Evolutionary conservation across 106 monocot species (phyloP), one percentile per base, ranked within the genome.

Genomic region (Acorus gramineus): DNA sequence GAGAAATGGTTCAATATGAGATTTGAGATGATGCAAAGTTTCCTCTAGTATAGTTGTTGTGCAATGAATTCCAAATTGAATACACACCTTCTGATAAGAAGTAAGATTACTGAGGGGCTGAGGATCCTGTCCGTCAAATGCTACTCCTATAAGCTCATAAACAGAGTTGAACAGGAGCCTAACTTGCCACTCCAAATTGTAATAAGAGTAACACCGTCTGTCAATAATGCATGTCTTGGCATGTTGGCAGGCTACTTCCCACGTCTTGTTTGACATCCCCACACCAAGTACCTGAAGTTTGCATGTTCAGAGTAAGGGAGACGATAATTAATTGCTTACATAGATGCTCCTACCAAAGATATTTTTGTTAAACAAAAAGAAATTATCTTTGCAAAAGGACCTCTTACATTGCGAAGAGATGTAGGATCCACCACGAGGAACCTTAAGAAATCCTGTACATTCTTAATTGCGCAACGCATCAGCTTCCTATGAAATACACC

Each of bases 241-340:
- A 81, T 94, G 94, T 58, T 84, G 77, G 50, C 84, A 13, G 52
- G 77, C 84, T 43, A 84, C 77, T 59, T 94, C 89, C 94, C 94
- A 94, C 57, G 75, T 86, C 63, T 80, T 94, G 65, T 86, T 86
- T 13, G 94, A 86, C 86, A 90, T 94, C 63, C 89, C 93, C 50
- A 7, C 71, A 3, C 93, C 86, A 58, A 89, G 82, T 49, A 93
- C 63, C 93, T 92, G 69, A 61, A 76, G 28, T 44, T 50, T 56
- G 47, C 49, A 46, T 45, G 43, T 49, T 59, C 11, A 49, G 11
- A 45, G 46, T 52, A 42, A 52, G 62, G 43, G 10, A 49, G 53
- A 14, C 3, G 6, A 53, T n/a, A 3, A 7, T 60, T 14, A 71
- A 44, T 62, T 65, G 4, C 8, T 14, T 14, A 10, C 14, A 65